Evolutionary conservation across 352 stramenopile genomes (phyloP).

Genomic region (Phytopythium sindhum): DNA sequence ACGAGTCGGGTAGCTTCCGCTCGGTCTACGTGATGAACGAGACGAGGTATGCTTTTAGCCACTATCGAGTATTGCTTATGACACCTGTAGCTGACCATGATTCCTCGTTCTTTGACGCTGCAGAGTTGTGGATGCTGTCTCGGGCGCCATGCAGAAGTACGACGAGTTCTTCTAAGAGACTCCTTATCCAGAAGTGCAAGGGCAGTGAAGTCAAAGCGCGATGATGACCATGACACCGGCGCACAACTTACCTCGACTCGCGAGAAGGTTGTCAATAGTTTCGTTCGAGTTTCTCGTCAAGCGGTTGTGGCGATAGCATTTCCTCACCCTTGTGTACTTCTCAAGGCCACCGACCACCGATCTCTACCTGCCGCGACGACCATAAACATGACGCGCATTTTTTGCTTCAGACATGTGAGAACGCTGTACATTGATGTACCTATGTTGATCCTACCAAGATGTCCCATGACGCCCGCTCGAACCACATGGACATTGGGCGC

Average conservation of each 20-base stretch:
- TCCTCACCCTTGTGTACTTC: not conserved
- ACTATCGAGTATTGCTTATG: not conserved
- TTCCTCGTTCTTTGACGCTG: not conserved
- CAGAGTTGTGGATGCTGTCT: slow-evolving; percentile 83
- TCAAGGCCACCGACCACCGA: not conserved
- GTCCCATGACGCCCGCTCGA: slow-evolving; percentile 69
- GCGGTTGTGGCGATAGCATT: not conserved
- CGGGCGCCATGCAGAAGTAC: slow-evolving; percentile 85
- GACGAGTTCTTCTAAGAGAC: slow-evolving; percentile 69
- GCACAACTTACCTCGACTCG: not conserved
- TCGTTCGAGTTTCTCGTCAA: not conserved
- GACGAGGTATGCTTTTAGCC: slow-evolving; percentile 32
- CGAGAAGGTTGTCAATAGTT: not conserved
- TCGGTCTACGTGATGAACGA: slow-evolving; percentile 90
- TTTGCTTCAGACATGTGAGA: slow-evolving; percentile 1
- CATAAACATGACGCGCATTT: not conserved
- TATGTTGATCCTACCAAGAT: slow-evolving; percentile 32
- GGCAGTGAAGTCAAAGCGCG: not conserved
- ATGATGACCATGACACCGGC: not conserved
- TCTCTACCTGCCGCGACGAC: not conserved
- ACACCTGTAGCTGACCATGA: not conserved
- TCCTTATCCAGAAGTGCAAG: not conserved
- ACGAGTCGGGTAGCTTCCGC: slow-evolving; percentile 81
- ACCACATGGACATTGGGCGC: slow-evolving; percentile 51
- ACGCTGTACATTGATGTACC: not conserved